phyloP scores from a whole-genome alignment of 805 yeast genomes.

The Candida suzukii region DNA sequence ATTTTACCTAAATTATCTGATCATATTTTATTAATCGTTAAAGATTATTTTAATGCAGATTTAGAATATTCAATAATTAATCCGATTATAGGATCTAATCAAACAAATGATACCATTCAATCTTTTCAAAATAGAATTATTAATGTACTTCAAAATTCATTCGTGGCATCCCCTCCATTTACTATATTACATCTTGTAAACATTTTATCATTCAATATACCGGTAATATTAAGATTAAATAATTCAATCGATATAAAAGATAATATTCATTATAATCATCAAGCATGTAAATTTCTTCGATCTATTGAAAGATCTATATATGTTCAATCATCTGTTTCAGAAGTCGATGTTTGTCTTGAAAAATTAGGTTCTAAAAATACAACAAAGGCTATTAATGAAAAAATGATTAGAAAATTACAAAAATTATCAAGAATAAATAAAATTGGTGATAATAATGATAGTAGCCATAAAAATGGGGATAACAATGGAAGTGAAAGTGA shows the following conservation, averaged over 20 bases:
- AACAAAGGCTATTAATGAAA: not conserved
- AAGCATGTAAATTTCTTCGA: conserved; percentile 18
- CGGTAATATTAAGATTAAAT: conserved; percentile 3
- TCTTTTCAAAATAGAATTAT: conserved; percentile 8
- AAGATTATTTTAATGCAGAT: conserved; percentile 11
- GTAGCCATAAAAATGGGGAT: too few relatives aligned
- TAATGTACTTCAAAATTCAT: conserved; percentile 7
- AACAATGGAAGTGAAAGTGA: too few relatives aligned
- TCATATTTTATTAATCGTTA: conserved; percentile 7
- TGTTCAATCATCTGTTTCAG: conserved; percentile 17
- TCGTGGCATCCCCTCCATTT: conserved; percentile 22
- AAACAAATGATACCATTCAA: conserved; percentile 8
- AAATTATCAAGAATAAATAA: not conserved
- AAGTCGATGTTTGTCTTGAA: conserved; percentile 10
- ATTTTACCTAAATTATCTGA: conserved; percentile 6
- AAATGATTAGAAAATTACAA: not conserved
- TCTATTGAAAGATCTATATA: conserved; percentile 15
- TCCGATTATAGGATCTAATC: conserved; percentile 4
- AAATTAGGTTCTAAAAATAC: conserved; percentile 8
- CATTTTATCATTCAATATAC: conserved; percentile 9
- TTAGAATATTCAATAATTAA: conserved; percentile 6
- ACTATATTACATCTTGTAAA: conserved; percentile 16
- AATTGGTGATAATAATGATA: not conserved
- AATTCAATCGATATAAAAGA: not conserved
- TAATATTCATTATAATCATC: not conserved